A percentile compares a stretch with the other conserved stretches of the same genome.
These are phyloP conservation scores for Cladophialophora carrionii DNA, from an alignment of 2,329 filamentous ascomycete genomes.

Conservation along the genomic window DNA sequence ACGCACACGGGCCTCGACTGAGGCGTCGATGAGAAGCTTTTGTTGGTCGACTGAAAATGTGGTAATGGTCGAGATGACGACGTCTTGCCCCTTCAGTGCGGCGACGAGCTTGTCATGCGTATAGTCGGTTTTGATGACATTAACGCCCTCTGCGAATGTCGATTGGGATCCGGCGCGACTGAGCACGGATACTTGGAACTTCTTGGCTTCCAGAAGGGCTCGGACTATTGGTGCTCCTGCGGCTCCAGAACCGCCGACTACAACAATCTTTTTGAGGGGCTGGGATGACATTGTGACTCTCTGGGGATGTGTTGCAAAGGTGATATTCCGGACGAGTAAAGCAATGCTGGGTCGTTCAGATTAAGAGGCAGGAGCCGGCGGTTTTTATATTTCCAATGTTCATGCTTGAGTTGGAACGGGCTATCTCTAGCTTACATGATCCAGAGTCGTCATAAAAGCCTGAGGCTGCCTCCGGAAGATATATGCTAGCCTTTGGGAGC, in stretches of 20 bases:
- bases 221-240: constrained; percentile 10
- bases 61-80: constrained; percentile 36
- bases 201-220: constrained; percentile 6
- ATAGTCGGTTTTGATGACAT: constrained; percentile 39
- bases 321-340: not conserved
- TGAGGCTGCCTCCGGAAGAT: not conserved
- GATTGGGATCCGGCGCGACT: constrained; percentile 36
- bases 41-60: constrained; percentile 36
- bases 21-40: constrained; percentile 42
- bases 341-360: not conserved
- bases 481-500: not conserved
- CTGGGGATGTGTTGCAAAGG: not conserved
- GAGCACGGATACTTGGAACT: constrained; percentile 40
- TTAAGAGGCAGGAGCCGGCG: not conserved
- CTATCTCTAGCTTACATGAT: not conserved
- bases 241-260: constrained; percentile 19
- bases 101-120: constrained; percentile 36
- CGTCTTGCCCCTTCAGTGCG: constrained; percentile 40
- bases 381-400: not conserved
- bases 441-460: not conserved
- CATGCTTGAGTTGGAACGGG: not conserved
- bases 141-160: constrained; percentile 34
- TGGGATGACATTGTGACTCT: constrained; percentile 11
- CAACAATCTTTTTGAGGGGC: constrained; percentile 16
- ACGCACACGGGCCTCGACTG: constrained; percentile 42